Base-by-base conservation (phyloP, 2,329 filamentous ascomycete species). In the Drechslerella coelobrocha region DNA sequence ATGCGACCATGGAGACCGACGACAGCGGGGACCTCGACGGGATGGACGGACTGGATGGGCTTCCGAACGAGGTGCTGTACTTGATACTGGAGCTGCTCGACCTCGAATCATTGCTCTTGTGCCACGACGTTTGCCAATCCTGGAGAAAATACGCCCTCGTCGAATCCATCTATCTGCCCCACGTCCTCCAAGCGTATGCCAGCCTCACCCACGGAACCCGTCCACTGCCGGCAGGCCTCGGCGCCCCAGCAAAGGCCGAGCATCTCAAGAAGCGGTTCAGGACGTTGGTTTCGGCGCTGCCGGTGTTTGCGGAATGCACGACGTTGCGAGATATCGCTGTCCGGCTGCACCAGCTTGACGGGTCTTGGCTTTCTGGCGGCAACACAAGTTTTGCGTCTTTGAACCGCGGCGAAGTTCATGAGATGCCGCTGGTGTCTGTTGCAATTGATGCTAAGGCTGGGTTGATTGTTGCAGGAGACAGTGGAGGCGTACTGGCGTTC, bases 91-190 rank as follows among this genome's bases (percentile, higher is more conserved):
- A 55, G 26, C 66, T 54, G 37, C 59, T 71, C 43, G 66, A 71
- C 53, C 53, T 71, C 53, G 66, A 71, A 47, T 63, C 66, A 57
- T 54, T 71, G 45, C 47, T 71, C 60, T 50, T 53, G 27, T 71
- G 66, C 66, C 53, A 71, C 66, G 59, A 71, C 59, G 66, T 71
- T 60, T 71, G 66, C 53, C 57, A 39, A 19, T 71, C 66, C 53
- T 71, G 66, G 66, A 47, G 66, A 39, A 43, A 55, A 29, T 62
- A 55, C 47, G 57, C 66, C 50, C 53, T 63, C 52, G 62, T 53
- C 59, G 66, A 71, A 31, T 63, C 54, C 53, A 71, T 59, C 53
- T 63, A 63, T 29, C 41, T 71, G 59, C 59, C 66, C 59, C 59
- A 71, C 50, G 59, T 71, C 48, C 59, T 71, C 59, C 47, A 59